Base-by-base conservation (phyloP, 345 rosid species). In the Gossypium australe region DNA sequence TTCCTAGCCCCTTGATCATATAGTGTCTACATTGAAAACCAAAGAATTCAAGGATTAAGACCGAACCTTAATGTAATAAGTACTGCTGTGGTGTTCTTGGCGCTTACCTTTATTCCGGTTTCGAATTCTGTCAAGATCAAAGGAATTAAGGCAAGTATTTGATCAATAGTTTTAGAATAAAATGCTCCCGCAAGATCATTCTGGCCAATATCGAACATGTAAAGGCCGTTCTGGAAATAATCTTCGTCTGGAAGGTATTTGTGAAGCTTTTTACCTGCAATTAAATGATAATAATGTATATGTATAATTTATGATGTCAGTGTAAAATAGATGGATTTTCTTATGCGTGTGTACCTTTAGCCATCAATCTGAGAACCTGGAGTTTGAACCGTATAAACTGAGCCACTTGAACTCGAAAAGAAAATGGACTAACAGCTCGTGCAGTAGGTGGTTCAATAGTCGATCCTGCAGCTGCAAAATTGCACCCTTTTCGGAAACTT, bases 101-200 rank as follows among this genome's bases (percentile, higher is more conserved):
- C 38, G 64, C 80, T 29, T 67, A 89, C 97, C 96, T 89, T 88
- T 17, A 93, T 75, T 38, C 89, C 93, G 24, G 72, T 74, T 81
- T 95, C 97, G 24, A 95, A 91, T 76, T 89, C 96, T 25, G 78
- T 75, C 81, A 91, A 81, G 75, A 82, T 86, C 18, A 81, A 74
- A 0, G 98, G 98, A 74, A 93, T 85, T n/a, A 82, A 84, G 25
- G 94, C 99, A 67, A 93, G 77, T 18, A 95, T 80, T 83, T 95
- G 98, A 72, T 95, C 97, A 20, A 80, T 83, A 62, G 93, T 81
- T 76, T 90, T 93, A 56, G 98, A 93, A 70, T 95, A 93, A 72
- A 95, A 95, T 59, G 94, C 89, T 70, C 99, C 97, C 57, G 96
- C 99, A 60, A 95, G 82, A 83, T 95, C 99, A 76, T 93, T 95